Conservation (phyloP, 768 basidiomycete genomes). For the Leccinum longicurvipes region DNA sequence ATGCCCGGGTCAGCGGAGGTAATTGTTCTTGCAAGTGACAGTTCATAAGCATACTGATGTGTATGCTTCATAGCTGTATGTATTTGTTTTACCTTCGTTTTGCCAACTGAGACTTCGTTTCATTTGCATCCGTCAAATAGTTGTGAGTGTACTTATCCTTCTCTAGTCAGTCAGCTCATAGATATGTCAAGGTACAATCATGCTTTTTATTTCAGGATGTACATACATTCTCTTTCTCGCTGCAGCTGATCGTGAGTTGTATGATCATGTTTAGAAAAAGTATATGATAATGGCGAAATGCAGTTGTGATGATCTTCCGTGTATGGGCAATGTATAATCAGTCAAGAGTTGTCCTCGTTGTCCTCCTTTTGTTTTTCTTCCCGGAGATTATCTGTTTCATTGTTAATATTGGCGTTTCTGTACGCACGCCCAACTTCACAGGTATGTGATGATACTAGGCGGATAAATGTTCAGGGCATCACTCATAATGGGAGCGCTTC, state of each 20-base stretch:
- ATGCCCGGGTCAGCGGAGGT: slow-evolving; percentile 2
- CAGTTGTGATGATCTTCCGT: slow-evolving; percentile 4
- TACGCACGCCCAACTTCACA: not conserved
- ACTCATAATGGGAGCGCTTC: not conserved
- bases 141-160: not conserved
- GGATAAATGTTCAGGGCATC: not conserved
- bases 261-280: not conserved
- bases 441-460: not conserved
- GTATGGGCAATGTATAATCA: slow-evolving; percentile 3
- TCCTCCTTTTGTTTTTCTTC: not conserved
- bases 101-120: no score
- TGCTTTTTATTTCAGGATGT: not conserved
- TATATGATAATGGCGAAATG: not conserved
- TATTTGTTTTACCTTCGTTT: not conserved
- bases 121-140: not conserved
- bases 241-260: slow-evolving; percentile 7
- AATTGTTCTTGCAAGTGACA: not conserved
- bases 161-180: not conserved
- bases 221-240: not conserved
- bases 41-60: not conserved
- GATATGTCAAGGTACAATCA: not conserved
- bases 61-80: slow-evolving; percentile 1
- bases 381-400: not conserved
- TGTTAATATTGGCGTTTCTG: not conserved
- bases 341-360: not conserved